Base-by-base conservation (phyloP, 2,329 filamentous ascomycete species). In the Tolypocladium nubicola region DNA sequence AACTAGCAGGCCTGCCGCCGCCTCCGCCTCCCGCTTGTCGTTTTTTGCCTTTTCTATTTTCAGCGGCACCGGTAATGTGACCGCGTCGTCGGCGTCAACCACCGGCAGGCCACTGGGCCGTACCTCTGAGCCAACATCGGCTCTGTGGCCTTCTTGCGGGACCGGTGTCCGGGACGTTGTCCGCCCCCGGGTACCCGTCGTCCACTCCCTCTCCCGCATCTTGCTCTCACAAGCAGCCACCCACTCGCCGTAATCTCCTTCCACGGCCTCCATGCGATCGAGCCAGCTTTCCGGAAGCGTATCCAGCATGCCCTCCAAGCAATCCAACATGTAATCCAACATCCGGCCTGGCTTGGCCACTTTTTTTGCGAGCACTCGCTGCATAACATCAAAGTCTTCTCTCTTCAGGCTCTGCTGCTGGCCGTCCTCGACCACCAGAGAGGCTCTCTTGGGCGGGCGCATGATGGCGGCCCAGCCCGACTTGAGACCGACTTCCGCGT, bases 251-350 rank as follows among this genome's bases (percentile, higher is more conserved):
- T 93, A 96, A 37, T 86, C 82, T 13, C 80, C 76, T 70, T 99
- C 94, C 5, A 95, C 76, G 0, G 75, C 73, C 69, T 97, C 94
- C 74, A 97, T 87, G 5, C 86, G 81, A 64, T 96, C 90, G 57
- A 97, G 83, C 94, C 93, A 99, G 35, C 76, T 70, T 45, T 95
- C 88, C 0, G 94, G 94, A 11, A 99, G 75, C 0, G 88, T 90
- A 66, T 99, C 94, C 49, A 87, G 79, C 56, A 85, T 79, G 1
- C 90, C 92, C 70, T 97, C 94, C 2, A 97, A 78, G 38, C 83
- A 80, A 71, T 99, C 92, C 16, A 99, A 79, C 81, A 97, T 90
- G 54, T 80, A 83, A 69, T 99, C 94, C 60, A 97, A 78, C 43
- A 85, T 80, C 53, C 81, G 81, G 0, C 90, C 93, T 0, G 91